phyloP scores from a whole-genome alignment of 2,329 filamentous ascomycete species.

The Botrytis fragariae region DNA sequence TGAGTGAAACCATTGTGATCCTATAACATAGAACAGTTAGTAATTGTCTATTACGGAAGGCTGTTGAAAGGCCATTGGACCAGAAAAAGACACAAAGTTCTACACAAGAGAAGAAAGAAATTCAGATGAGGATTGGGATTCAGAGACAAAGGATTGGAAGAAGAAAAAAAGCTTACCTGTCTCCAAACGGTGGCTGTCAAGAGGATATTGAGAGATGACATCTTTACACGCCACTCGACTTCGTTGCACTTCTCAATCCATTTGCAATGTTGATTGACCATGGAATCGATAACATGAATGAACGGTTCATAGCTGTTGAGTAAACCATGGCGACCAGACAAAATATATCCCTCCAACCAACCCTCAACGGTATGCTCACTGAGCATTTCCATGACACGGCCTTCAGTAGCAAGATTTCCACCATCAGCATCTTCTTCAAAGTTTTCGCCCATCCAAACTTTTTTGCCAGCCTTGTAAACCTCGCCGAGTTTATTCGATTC shows the following conservation, averaged over 20 bases:
- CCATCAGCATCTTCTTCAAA: slow-evolving; percentile 74
- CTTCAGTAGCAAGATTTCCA: slow-evolving; percentile 66
- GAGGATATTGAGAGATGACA: slow-evolving; percentile 76
- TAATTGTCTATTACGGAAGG: neutral
- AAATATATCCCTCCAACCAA: slow-evolving; percentile 76
- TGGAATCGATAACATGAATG: slow-evolving; percentile 79
- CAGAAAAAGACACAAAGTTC: neutral
- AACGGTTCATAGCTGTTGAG: slow-evolving; percentile 79
- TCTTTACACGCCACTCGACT: slow-evolving; percentile 71
- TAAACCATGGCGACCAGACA: slow-evolving; percentile 72
- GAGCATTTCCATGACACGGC: slow-evolving; percentile 81
- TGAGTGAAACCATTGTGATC: slow-evolving; percentile 81
- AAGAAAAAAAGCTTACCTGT: slow-evolving; percentile 48
- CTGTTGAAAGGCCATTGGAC: neutral
- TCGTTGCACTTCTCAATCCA: slow-evolving; percentile 82
- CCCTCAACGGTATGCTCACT: slow-evolving; percentile 77
- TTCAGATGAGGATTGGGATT: neutral
- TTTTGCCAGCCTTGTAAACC: slow-evolving; percentile 72
- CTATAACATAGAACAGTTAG: neutral
- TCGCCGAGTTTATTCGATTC: slow-evolving; percentile 74
- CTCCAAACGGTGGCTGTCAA: slow-evolving; percentile 77
- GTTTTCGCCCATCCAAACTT: slow-evolving; percentile 77
- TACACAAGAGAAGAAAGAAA: too few relatives aligned
- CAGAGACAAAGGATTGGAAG: neutral
- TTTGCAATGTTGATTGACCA: slow-evolving; percentile 85